Conservation (phyloP, 768 basidiomycete species). For the Leccinum pellstonianum region DNA sequence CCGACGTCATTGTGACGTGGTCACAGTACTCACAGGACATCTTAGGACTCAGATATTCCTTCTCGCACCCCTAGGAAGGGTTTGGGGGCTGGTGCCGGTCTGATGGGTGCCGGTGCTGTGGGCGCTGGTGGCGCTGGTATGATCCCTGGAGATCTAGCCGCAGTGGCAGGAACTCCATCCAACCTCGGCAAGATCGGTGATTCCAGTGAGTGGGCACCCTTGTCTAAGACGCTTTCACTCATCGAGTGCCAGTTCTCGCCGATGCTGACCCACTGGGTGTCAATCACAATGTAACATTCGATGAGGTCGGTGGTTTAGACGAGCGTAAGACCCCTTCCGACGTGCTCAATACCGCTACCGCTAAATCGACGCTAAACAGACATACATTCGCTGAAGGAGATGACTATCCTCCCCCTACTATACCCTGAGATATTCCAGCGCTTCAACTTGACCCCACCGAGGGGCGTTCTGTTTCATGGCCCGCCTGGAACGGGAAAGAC, state of each 20-base stretch:
- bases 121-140: slow-evolving; percentile 55
- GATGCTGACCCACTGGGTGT: slow-evolving; percentile 96
- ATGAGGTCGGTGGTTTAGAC: slow-evolving; percentile 94
- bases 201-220: slow-evolving; percentile 46
- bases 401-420: slow-evolving; percentile 92
- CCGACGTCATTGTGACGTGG: not conserved
- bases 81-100: slow-evolving; percentile 53
- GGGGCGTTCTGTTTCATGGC: slow-evolving; percentile 96
- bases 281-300: slow-evolving; percentile 90
- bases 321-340: slow-evolving; percentile 58
- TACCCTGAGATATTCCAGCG: slow-evolving; percentile 97
- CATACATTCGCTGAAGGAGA: slow-evolving; percentile 95
- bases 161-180: slow-evolving; percentile 73
- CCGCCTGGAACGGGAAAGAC: slow-evolving; percentile 99
- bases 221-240: slow-evolving; percentile 16
- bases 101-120: slow-evolving; percentile 45
- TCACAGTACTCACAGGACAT: slow-evolving; percentile 3
- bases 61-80: slow-evolving; percentile 70
- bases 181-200: slow-evolving; percentile 85
- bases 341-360: not conserved
- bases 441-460: slow-evolving; percentile 91
- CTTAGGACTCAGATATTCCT: slow-evolving; percentile 69
- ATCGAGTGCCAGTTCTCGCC: slow-evolving; percentile 60
- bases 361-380: slow-evolving; percentile 45
- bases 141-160: slow-evolving; percentile 57